These are phyloP conservation scores for Pleurotus salmoneostramineus DNA, from an alignment of 768 basidiomycete genomes.

Conservation along the genomic window DNA sequence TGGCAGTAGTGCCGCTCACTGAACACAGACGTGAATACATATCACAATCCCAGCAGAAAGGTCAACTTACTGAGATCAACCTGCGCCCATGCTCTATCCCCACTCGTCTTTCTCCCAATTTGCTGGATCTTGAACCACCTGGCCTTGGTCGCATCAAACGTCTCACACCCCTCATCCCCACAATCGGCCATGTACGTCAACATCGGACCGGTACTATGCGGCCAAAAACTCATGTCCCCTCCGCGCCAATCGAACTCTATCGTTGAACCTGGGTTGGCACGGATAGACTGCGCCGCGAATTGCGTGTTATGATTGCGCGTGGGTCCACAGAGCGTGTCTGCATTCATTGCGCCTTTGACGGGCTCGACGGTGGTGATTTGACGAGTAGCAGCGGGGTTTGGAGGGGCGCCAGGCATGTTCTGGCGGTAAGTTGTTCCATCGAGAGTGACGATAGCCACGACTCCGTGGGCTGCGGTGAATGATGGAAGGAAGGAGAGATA, in stretches of 20 bases:
- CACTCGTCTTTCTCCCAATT: constrained; percentile 34
- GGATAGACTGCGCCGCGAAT: constrained; percentile 43
- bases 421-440: constrained; percentile 35
- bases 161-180: constrained; percentile 48
- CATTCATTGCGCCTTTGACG: constrained; percentile 52
- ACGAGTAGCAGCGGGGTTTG: constrained; percentile 34
- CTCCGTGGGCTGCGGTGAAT: constrained; percentile 42
- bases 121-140: constrained; percentile 76
- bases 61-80: constrained; percentile 44
- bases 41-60: background rate
- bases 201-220: constrained; percentile 63
- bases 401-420: constrained; percentile 21
- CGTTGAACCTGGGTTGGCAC: constrained; percentile 56
- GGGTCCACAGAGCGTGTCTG: constrained; percentile 55
- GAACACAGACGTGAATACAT: background rate
- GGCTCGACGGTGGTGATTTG: constrained; percentile 33
- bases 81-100: constrained; percentile 44
- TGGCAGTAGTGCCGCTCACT: constrained; percentile 39
- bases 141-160: constrained; percentile 54
- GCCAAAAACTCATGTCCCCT: constrained; percentile 31
- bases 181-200: constrained; percentile 75
- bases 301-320: constrained; percentile 30
- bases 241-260: constrained; percentile 57
- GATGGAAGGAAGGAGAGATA: constrained; percentile 24
- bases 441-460: constrained; percentile 33